These are phyloP conservation scores for Suillus hirtellus DNA, from an alignment of 768 basidiomycete genomes.

Conservation along the genomic window DNA sequence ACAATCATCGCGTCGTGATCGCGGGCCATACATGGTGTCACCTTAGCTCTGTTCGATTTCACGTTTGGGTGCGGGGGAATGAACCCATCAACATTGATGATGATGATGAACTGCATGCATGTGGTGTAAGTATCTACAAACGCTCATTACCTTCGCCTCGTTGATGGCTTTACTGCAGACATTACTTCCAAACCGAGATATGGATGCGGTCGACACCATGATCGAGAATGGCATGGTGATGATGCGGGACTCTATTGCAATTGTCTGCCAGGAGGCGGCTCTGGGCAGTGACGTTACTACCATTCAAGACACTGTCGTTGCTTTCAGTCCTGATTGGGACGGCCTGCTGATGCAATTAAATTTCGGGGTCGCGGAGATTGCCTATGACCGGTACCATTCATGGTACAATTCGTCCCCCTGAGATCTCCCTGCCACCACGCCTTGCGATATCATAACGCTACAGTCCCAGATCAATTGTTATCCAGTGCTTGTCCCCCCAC, in stretches of 20 bases:
- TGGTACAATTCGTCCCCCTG: not conserved
- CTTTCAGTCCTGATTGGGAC: not conserved
- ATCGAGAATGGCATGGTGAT: slow-evolving; percentile 13
- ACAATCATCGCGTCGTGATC: not conserved
- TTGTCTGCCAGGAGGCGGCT: not conserved
- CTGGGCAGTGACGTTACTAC: not conserved
- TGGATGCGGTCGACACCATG: not conserved
- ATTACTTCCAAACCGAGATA: not conserved
- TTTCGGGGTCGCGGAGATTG: not conserved
- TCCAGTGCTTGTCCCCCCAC: not conserved
- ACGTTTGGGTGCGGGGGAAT: slow-evolving; percentile 5
- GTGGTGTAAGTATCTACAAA: slow-evolving; percentile 5
- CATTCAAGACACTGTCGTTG: not conserved
- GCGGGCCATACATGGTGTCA: slow-evolving; percentile 7
- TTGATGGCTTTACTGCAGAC: not conserved
- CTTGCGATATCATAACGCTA: too few relatives aligned
- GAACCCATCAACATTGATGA: slow-evolving; percentile 1
- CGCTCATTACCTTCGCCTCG: not conserved
- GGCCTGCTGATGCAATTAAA: not conserved
- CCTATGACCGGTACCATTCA: not conserved
- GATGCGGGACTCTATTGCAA: not conserved
- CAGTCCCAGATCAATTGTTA: not conserved
- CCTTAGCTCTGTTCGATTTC: slow-evolving; percentile 10
- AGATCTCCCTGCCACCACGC: not conserved
- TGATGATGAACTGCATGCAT: not conserved